Conservation (phyloP, 441 rosid species). For the Populus hybrid region DNA sequence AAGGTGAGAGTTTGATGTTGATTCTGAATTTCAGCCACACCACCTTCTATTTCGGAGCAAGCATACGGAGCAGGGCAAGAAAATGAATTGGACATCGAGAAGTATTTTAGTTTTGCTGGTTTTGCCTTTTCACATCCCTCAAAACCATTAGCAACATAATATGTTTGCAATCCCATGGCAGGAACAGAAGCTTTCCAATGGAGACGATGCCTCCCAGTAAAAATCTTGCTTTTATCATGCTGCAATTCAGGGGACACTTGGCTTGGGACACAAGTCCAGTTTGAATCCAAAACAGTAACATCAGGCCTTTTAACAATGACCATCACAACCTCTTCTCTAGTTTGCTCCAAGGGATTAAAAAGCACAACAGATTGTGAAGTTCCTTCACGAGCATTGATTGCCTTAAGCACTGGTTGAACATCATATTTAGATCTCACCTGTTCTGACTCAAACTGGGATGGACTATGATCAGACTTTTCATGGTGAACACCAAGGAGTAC, state of each 20-base stretch:
- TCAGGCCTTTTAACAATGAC: constrained; percentile 68
- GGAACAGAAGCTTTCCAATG: constrained; percentile 93
- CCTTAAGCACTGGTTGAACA: constrained; percentile 72
- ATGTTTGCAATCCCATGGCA: constrained; percentile 81
- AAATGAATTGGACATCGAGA: constrained; percentile 43
- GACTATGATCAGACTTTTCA: constrained; percentile 72
- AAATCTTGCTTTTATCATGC: constrained; percentile 63
- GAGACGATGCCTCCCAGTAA: constrained; percentile 84
- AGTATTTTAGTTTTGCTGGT: constrained; percentile 57
- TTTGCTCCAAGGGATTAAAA: constrained; percentile 87
- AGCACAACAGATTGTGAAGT: constrained; percentile 71
- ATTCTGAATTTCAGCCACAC: constrained; percentile 58
- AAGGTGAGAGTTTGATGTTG: constrained; percentile 71
- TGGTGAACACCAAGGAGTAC: constrained; percentile 73
- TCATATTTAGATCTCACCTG: constrained; percentile 80
- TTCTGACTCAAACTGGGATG: constrained; percentile 77
- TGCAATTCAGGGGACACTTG: constrained; percentile 91
- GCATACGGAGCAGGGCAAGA: constrained; percentile 72
- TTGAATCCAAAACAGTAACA: constrained; percentile 72
- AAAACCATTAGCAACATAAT: constrained; percentile 74
- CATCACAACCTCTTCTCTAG: constrained; percentile 76
- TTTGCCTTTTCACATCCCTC: constrained; percentile 80
- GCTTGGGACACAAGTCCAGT: constrained; percentile 91
- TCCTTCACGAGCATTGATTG: constrained; percentile 64
- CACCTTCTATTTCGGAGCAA: constrained; percentile 63